These are phyloP conservation scores for Tillandsia leiboldiana DNA, from an alignment of 176 grass and related monocot genomes.

Conservation along the genomic window DNA sequence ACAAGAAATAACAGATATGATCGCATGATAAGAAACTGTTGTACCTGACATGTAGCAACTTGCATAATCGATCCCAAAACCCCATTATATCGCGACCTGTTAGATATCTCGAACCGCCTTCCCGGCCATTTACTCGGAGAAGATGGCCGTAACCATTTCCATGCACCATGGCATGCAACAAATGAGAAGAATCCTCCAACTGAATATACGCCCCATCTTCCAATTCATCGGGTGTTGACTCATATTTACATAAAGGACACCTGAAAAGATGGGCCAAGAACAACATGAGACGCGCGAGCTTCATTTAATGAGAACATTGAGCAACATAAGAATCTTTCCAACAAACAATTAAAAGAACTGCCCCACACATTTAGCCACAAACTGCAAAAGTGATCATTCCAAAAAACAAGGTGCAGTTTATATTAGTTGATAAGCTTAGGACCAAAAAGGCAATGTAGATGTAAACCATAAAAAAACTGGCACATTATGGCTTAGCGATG, in stretches of 20 bases:
- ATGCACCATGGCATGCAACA: constrained; percentile 93
- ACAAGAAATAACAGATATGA: neutral
- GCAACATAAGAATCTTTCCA: neutral
- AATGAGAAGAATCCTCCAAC: constrained; percentile 62
- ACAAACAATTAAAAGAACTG: neutral
- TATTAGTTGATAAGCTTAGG: too few species aligned
- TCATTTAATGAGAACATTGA: neutral
- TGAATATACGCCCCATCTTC: constrained; percentile 53
- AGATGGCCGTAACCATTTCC: constrained; percentile 90
- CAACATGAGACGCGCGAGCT: constrained; percentile 11
- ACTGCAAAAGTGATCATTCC: neutral
- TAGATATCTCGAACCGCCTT: constrained; percentile 70
- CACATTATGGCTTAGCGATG: too few species aligned
- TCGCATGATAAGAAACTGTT: neutral
- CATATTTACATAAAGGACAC: constrained; percentile 61
- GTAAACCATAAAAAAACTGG: too few species aligned
- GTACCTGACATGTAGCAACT: constrained; percentile 75
- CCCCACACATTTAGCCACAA: neutral
- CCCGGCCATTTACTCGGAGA: constrained; percentile 82
- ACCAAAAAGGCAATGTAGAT: too few species aligned
- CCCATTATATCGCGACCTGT: constrained; percentile 89
- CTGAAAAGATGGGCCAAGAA: constrained; percentile 31
- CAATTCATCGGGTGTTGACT: constrained; percentile 43
- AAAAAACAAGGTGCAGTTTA: too few species aligned
- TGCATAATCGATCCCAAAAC: constrained; percentile 88